Base-by-base conservation (phyloP, 78 protist genomes). In the Dictyostelium brefeldianum region DNA sequence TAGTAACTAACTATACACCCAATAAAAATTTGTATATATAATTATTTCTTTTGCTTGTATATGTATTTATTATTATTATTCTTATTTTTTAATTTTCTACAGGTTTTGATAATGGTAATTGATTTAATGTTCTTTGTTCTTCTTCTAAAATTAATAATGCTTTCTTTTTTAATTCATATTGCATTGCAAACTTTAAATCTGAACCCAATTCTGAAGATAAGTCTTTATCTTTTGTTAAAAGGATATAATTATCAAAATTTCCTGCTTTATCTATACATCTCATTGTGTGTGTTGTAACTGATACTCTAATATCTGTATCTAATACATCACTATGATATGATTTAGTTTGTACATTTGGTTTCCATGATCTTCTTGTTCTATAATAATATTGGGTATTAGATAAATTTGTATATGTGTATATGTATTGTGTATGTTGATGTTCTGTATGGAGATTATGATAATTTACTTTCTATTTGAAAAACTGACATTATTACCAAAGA, bases 241-340 rank as follows among this genome's bases (percentile, higher is more conserved):
- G 5, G 15, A 90, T 90, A 67, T 90, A 90, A 51, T 90, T 90
- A 18, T 90, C 95, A 20, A 90, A 90, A 31, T 53, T 22, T 20
- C 95, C 95, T 25, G 82, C 83, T 62, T 82, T 81, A 64, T 90
- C 95, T 0, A 90, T 90, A 50, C 89, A 79, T 82, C 95, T 81
- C 11, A 90, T 82, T 31, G 80, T 67, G 46, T 90, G 51, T 20
- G 79, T 53, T 25, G 95, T 90, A 31, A 78, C 62, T 9, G 50
- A 59, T 50, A 90, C 90, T 79, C 65, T 90, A 46, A 90, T 20
- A 54, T 90, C 65, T 67, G 69, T 36, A 20, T 41, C 81, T 57
- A 90, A 69, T 36, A 90, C 25, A 82, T 90, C 81, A 29, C 95
- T 90, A 15, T 79, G 83, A 73, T 82, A 82, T 29, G 95, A 79